phyloP scores from a whole-genome alignment of 331 rosid species.

The Phaseolus coccineus region DNA sequence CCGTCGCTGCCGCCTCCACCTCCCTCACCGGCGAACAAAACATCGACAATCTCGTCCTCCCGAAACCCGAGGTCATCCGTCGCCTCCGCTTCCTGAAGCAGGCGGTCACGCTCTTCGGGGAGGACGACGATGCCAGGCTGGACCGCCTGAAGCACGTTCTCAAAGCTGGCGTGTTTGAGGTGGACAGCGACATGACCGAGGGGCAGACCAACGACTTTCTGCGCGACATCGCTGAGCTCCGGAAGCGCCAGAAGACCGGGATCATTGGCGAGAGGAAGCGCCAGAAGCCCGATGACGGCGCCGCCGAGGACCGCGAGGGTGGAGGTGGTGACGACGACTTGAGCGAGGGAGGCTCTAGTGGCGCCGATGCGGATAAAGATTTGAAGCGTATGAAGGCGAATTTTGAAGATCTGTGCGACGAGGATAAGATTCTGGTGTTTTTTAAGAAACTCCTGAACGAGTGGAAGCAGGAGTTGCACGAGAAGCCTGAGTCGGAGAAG shows the following conservation, averaged over 20 bases:
- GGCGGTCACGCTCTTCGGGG: conserved; percentile 93
- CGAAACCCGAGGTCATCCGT: conserved; percentile 84
- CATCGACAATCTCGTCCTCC: conserved; percentile 85
- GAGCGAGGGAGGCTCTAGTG: conserved; percentile 83
- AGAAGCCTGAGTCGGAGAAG: conserved; percentile 81
- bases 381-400: conserved; percentile 86
- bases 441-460: conserved; percentile 90
- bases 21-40: conserved; percentile 74
- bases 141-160: conserved; percentile 83
- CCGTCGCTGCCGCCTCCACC: conserved; percentile 52
- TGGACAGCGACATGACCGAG: conserved; percentile 94
- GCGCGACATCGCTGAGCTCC: conserved; percentile 88
- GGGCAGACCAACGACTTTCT: conserved; percentile 97
- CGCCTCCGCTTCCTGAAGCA: conserved; percentile 93
- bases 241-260: conserved; percentile 97
- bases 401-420: conserved; percentile 85
- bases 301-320: conserved; percentile 76
- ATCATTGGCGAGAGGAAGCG: conserved; percentile 87
- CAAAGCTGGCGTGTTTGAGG: conserved; percentile 87
- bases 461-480: conserved; percentile 96
- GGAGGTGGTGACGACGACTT: conserved; percentile 82
- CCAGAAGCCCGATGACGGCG: conserved; percentile 73
- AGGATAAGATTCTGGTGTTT: conserved; percentile 90
- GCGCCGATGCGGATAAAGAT: conserved; percentile 73
- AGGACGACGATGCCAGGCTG: conserved; percentile 85